Percentiles rank a stretch among this genome's conserved stretches.
Conservation (phyloP, 805 yeast species). For the Kuraishia borneana region DNA sequence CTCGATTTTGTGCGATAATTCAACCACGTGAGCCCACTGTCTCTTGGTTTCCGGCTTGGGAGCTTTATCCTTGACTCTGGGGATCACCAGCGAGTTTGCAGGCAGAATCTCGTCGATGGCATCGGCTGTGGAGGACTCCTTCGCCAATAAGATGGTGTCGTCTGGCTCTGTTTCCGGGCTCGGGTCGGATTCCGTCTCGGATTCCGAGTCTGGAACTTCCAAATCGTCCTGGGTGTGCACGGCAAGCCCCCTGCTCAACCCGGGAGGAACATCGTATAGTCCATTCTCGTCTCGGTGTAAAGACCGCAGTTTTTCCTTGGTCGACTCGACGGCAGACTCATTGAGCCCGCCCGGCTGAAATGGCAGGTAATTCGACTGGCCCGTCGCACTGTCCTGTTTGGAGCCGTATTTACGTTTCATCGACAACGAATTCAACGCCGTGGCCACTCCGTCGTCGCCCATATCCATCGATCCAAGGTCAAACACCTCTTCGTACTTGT, state of each 20-base stretch:
- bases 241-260: slow-evolving; percentile 61
- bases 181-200: slow-evolving; percentile 1
- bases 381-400: slow-evolving; percentile 50
- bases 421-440: slow-evolving; percentile 62
- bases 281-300: slow-evolving; percentile 67
- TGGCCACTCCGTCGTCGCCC: slow-evolving; percentile 24
- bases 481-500: slow-evolving; percentile 50
- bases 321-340: slow-evolving; percentile 16
- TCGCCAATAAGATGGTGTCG: slow-evolving; percentile 1
- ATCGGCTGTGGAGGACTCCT: slow-evolving; percentile 1
- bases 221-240: slow-evolving; percentile 4
- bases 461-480: slow-evolving; percentile 22
- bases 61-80: slow-evolving; percentile 2
- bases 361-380: slow-evolving; percentile 69
- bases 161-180: slow-evolving; percentile 1
- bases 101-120: slow-evolving; percentile 37
- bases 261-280: slow-evolving; percentile 73
- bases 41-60: slow-evolving; percentile 17
- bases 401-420: slow-evolving; percentile 57
- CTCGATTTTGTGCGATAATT: slow-evolving; percentile 68
- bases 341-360: slow-evolving; percentile 83
- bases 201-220: slow-evolving; percentile 4
- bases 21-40: slow-evolving; percentile 95
- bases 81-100: slow-evolving; percentile 30
- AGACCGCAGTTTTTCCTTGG: slow-evolving; percentile 17